Evolutionary conservation across 148 eudicot genomes (phyloP), one percentile per base, ranked within the genome.

Genomic region (Vaccinium macrocarpon): DNA sequence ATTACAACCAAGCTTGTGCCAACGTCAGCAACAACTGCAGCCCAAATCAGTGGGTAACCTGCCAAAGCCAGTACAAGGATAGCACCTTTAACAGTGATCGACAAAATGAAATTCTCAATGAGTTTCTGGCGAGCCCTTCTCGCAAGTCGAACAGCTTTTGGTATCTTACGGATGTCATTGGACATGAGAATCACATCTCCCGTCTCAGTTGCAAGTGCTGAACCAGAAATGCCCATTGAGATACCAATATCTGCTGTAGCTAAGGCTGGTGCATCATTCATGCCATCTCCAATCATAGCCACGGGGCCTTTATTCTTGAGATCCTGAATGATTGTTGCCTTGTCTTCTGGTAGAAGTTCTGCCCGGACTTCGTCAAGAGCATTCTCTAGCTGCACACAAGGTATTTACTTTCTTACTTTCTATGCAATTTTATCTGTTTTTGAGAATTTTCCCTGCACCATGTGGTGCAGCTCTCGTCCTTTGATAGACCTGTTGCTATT

Each of bases 271-370:
- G 91, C 91, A 57, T 90, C 90, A 8, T 90, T 90, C 42, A 88
- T 90, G 4, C 91, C 91, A 70, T 90, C 91, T 79, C 91, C 91
- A 32, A 88, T 87, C 91, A 90, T 90, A 8, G 89, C 90, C 71
- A 88, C 88, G 19, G 53, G 32, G 72, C 87, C 91, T 51, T 88
- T 83, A 13, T 86, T 86, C 75, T 88, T 86, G 32, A 88, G 52
- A 59, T 78, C 88, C 49, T 84, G 82, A 8, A 90, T 87, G 75
- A 83, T 85, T 85, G 21, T 85, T 48, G 90, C 92, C 83, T 90
- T 90, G 76, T 88, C 92, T 82, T 83, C 90, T 1, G 90, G 92
- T 76, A 90, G 48, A 51, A 88, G 85, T 62, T 84, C 86, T 6
- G 89, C 89, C 32, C 82, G 72, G 77, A 90, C 82, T 82, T 71